A percentile compares a stretch with the other conserved stretches of the same genome.
Evolutionary conservation across 371 early-diverging fungal genomes (phyloP).

Genomic region (Rhizomucor pusillus): DNA sequence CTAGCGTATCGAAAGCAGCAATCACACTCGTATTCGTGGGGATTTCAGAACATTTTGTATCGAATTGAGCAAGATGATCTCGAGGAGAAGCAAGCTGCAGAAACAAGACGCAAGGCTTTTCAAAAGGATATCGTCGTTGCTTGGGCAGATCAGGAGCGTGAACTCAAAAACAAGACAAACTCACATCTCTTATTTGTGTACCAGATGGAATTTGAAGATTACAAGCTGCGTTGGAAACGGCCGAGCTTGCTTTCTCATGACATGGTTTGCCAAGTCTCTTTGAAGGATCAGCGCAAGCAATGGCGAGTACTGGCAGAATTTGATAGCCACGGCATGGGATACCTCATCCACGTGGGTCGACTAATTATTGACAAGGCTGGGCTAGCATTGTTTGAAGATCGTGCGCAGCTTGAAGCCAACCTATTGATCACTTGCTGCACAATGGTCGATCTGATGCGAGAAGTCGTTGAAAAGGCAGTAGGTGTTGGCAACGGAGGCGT

Average conservation of each 20-base stretch:
- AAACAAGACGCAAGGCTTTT: slow-evolving; percentile 40
- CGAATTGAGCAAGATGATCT: slow-evolving; percentile 11
- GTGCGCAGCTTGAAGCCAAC: slow-evolving; percentile 31
- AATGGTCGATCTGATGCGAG: slow-evolving; percentile 47
- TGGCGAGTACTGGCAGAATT: slow-evolving; percentile 35
- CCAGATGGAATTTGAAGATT: slow-evolving; percentile 31
- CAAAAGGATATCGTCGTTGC: slow-evolving; percentile 42
- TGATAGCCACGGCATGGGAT: slow-evolving; percentile 49
- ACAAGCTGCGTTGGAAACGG: slow-evolving; percentile 37
- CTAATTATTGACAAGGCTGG: slow-evolving; percentile 32
- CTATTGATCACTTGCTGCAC: slow-evolving; percentile 46
- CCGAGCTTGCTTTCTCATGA: slow-evolving; percentile 43
- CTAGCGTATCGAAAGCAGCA: slow-evolving; percentile 39
- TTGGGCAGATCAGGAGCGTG: slow-evolving; percentile 23
- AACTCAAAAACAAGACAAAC: slow-evolving; percentile 29
- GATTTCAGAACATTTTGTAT: slow-evolving; percentile 46
- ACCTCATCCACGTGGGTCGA: slow-evolving; percentile 36
- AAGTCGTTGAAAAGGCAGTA: slow-evolving; percentile 49
- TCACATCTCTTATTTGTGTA: slow-evolving; percentile 42
- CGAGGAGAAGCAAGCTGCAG: slow-evolving; percentile 26
- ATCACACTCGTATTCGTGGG: slow-evolving; percentile 52
- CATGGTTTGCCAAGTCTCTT: slow-evolving; percentile 31
- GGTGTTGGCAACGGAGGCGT: slow-evolving; percentile 44
- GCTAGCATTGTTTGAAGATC: slow-evolving; percentile 22
- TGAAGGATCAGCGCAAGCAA: slow-evolving; percentile 3